Evolutionary conservation across 352 stramenopile species (phyloP).

Genomic region (Peronospora tabacina): DNA sequence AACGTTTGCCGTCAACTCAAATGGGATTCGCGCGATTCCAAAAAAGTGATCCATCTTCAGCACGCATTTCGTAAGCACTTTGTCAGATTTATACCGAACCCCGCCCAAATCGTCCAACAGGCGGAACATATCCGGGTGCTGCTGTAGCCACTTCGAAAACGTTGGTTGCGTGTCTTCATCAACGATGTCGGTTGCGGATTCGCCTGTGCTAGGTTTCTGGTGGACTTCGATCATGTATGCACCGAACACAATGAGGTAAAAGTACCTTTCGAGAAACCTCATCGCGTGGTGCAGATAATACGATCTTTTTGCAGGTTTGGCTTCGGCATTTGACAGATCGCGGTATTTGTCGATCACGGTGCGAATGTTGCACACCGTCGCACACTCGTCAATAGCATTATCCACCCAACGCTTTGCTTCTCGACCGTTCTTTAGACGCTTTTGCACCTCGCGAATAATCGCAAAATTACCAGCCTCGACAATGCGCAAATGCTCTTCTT

Average conservation of each 20-base stretch:
- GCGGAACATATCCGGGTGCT: slow-evolving; percentile 63
- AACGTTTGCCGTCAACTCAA: slow-evolving; percentile 55
- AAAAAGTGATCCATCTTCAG: slow-evolving; percentile 89
- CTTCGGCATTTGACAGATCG: slow-evolving; percentile 60
- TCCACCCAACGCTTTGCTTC: slow-evolving; percentile 76
- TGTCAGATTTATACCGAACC: slow-evolving; percentile 76
- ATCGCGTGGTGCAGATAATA: slow-evolving; percentile 82
- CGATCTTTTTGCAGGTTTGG: slow-evolving; percentile 69
- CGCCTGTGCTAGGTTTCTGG: slow-evolving; percentile 6
- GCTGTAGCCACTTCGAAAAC: slow-evolving; percentile 80
- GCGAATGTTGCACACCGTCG: slow-evolving; percentile 73
- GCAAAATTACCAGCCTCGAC: slow-evolving; percentile 48
- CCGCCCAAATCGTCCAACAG: slow-evolving; percentile 68
- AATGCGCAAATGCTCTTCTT: slow-evolving; percentile 7
- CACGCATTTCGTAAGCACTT: slow-evolving; percentile 72
- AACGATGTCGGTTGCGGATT: slow-evolving; percentile 12
- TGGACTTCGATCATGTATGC: slow-evolving; percentile 57
- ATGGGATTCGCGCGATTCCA: slow-evolving; percentile 59
- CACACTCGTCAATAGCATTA: slow-evolving; percentile 52
- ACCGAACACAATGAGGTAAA: slow-evolving; percentile 85
- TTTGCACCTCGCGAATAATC: slow-evolving; percentile 60
- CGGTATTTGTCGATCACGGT: slow-evolving; percentile 74
- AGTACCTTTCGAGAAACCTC: slow-evolving; percentile 83
- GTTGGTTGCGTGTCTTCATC: slow-evolving; percentile 28
- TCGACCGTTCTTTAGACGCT: slow-evolving; percentile 36